Evolutionary conservation across 495 filamentous ascomycete genomes (phyloP).

Genomic region (Penicillium parvum): DNA sequence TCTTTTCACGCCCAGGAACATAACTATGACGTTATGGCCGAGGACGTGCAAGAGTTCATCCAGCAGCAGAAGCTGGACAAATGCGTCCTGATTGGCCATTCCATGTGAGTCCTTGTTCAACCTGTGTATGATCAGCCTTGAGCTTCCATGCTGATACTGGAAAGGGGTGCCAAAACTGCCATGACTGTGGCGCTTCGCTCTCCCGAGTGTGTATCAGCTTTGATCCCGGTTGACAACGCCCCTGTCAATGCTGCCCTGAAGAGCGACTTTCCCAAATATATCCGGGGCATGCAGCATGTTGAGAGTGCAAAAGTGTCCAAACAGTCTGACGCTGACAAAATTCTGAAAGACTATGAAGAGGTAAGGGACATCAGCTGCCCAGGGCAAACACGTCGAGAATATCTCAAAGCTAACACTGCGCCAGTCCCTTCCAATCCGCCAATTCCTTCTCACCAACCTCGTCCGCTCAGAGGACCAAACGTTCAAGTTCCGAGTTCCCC

Average conservation of each 20-base stretch:
- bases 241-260: constrained; percentile 72
- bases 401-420: constrained; percentile 4
- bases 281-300: constrained; percentile 79
- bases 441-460: constrained; percentile 92
- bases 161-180: constrained; percentile 87
- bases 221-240: constrained; percentile 90
- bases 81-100: constrained; percentile 83
- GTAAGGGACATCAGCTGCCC: constrained; percentile 36
- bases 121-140: background rate
- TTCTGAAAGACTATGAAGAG: constrained; percentile 72
- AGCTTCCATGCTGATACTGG: background rate
- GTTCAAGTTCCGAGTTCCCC: constrained; percentile 56
- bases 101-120: constrained; percentile 59
- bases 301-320: constrained; percentile 57
- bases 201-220: constrained; percentile 57
- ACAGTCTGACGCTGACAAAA: constrained; percentile 73
- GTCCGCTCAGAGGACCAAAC: constrained; percentile 46
- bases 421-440: constrained; percentile 70
- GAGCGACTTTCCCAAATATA: constrained; percentile 73
- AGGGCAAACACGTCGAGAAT: background rate
- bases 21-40: constrained; percentile 81
- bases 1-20: constrained; percentile 74
- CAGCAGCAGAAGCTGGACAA: constrained; percentile 62
- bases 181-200: constrained; percentile 78
- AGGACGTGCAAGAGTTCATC: constrained; percentile 82